Evolutionary conservation across 192 early-diverging fungal genomes (phyloP), one percentile per base, ranked within the genome.

Genomic region (Kappamyces sp.): DNA sequence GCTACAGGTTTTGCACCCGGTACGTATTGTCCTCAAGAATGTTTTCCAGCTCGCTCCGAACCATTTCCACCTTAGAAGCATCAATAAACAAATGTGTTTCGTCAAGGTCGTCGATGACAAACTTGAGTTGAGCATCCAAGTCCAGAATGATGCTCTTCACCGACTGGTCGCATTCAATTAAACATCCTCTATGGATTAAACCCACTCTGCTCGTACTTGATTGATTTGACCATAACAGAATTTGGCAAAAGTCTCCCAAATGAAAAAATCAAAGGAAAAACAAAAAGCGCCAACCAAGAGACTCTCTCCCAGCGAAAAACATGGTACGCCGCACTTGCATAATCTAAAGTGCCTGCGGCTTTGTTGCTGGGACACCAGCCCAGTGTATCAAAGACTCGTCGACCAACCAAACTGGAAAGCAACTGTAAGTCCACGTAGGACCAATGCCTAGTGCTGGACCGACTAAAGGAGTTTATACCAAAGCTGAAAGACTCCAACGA

Each of bases 21-120:
- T 58, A 58, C 45, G 55, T 58, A 58, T 58, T 58, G 2, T 58
- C 55, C 48, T 58, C 55, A 2, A 58, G 42, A 4, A 58, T 32
- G 3, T 58, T 46, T 4, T 58, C 33, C 42, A 58, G 22, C 22
- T 46, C 5, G 29, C 47, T 30, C 36, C 47, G 33, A 30, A 58
- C 36, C 45, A 45, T 29, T 6, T 14, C 12, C n/a, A 58, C 5
- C 47, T 58, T 58, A 22, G 34, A 36, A 8, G 45, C 64, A 59
- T 84, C 83, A 38, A 91, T 81, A 60, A 90, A 88, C 51, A 91
- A 61, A 61, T 91, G 90, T 0, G 84, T 89, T 4, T 80, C 85
- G 70, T 91, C 90, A 11, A 91, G 67, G 51, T 91, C 88, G 62
- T 88, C 84, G 47, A 91, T 85, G n/a, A 91, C 82, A 60, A 91